Base-by-base conservation (phyloP, 768 basidiomycete genomes). In the Asterophora parasitica region DNA sequence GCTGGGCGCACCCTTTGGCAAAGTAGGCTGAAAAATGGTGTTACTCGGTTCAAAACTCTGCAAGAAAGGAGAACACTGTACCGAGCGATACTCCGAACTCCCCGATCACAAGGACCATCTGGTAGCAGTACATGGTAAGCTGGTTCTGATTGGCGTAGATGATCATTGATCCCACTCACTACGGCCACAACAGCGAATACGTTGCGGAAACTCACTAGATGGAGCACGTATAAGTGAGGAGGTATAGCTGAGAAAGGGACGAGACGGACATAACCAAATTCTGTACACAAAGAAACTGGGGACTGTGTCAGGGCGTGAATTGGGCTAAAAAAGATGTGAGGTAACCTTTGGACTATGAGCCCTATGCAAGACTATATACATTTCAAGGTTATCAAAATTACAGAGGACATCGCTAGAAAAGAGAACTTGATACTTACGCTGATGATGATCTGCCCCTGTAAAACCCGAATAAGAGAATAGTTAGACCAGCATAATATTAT, bases 241-340 rank as follows among this genome's bases (percentile, higher is more conserved):
- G 28, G n/a, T 7, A 46, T 16, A 17, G 4, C 1, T 2, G 4
- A 11, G 5, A 2, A 13, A 30, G n/a, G 6, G 17, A 6, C 3
- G 8, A 7, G 7, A 36, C 53, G 32, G 39, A 50, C 53, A 28
- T n/a, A 54, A 44, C 44, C 42, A 54, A 26, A 54, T 47, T 46
- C 53, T 39, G 27, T 47, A 47, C 13, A 50, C 49, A 9, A 54
- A 50, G 26, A 48, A 48, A 23, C 47, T 48, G 36, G 8, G 11
- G n/a, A 38, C 23, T 38, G 16, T 9, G 37, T 38, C 11, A 38
- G 37, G 11, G 9, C 17, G 37, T 17, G 4, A 20, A 20, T 42
- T 27, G 3, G 23, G 26, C 5, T 38, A n/a, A 1, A 1, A 10
- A 38, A 8, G 37, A 38, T 17, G 19, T 4, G 28, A 23, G 4